These are phyloP conservation scores for Oryza coarctata DNA, from an alignment of 176 grass and related monocot species.

Conservation along the genomic window DNA sequence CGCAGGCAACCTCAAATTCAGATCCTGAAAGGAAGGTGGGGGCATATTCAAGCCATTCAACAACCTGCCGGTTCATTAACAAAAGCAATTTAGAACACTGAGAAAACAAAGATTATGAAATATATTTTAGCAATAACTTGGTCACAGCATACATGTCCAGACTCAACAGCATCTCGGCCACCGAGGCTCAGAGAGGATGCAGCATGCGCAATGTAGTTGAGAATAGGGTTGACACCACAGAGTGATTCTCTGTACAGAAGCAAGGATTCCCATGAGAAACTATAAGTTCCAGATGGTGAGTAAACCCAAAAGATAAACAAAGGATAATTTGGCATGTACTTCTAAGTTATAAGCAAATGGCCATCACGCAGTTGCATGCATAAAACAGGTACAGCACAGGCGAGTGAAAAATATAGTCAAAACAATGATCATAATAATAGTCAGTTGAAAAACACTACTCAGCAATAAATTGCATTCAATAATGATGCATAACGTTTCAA, in stretches of 20 bases:
- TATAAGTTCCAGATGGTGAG: neutral
- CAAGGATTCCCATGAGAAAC: constrained; percentile 3
- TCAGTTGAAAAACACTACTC: neutral
- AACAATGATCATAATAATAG: neutral
- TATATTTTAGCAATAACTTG: neutral
- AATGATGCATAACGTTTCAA: neutral
- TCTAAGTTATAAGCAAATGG: neutral
- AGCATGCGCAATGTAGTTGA: constrained; percentile 49
- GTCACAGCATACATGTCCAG: constrained; percentile 51
- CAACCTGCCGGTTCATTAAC: constrained; percentile 45
- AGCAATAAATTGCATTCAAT: neutral
- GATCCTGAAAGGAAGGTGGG: constrained; percentile 59
- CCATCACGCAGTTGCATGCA: neutral
- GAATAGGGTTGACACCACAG: constrained; percentile 58
- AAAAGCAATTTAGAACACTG: neutral
- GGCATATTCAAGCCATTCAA: constrained; percentile 71
- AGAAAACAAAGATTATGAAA: neutral
- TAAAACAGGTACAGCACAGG: neutral
- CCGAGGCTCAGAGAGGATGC: constrained; percentile 52
- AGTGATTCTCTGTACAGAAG: constrained; percentile 43
- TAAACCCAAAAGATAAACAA: constrained; percentile 7
- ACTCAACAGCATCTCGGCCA: constrained; percentile 48
- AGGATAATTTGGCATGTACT: neutral
- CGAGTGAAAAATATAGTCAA: constrained; percentile 3
- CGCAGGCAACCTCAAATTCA: constrained; percentile 64